Percentiles rank a stretch among this genome's conserved stretches.
Conservation (phyloP, 768 basidiomycete species). For the Collybiopsis luxurians region DNA sequence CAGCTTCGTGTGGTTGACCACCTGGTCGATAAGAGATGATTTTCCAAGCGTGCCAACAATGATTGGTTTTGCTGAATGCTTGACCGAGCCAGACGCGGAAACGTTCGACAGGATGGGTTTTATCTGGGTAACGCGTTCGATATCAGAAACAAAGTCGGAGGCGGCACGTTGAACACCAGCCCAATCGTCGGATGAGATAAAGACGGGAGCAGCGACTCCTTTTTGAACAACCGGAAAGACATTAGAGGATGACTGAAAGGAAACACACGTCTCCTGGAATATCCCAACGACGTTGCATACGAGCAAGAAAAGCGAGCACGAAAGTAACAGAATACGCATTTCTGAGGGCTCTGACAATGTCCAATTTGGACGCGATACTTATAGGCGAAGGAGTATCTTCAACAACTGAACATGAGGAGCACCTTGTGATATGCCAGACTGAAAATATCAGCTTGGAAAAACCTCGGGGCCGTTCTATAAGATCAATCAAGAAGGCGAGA, state of each 20-base stretch:
- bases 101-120: conserved; percentile 51
- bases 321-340: not conserved
- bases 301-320: not conserved
- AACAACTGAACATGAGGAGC: no score
- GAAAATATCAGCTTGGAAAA: not conserved
- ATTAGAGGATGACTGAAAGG: conserved; percentile 32
- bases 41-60: conserved; percentile 66
- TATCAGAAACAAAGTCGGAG: conserved; percentile 57
- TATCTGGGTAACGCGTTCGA: conserved; percentile 55
- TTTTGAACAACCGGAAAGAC: conserved; percentile 44
- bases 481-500: not conserved
- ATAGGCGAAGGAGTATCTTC: no score
- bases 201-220: conserved; percentile 44
- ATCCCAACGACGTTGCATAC: conserved; percentile 31
- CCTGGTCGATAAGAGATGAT: conserved; percentile 47
- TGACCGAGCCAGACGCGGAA: conserved; percentile 28
- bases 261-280: conserved; percentile 48
- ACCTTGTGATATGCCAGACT: no score
- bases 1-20: conserved; percentile 50
- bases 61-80: conserved; percentile 39
- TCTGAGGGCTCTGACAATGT: no score
- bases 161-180: conserved; percentile 62
- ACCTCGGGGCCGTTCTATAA: not conserved
- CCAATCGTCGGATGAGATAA: conserved; percentile 57
- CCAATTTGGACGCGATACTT: no score